Percentiles rank a stretch among this genome's conserved stretches.
Conservation (phyloP, 2,329 filamentous ascomycete species). For the Lachnellula willkommii region DNA sequence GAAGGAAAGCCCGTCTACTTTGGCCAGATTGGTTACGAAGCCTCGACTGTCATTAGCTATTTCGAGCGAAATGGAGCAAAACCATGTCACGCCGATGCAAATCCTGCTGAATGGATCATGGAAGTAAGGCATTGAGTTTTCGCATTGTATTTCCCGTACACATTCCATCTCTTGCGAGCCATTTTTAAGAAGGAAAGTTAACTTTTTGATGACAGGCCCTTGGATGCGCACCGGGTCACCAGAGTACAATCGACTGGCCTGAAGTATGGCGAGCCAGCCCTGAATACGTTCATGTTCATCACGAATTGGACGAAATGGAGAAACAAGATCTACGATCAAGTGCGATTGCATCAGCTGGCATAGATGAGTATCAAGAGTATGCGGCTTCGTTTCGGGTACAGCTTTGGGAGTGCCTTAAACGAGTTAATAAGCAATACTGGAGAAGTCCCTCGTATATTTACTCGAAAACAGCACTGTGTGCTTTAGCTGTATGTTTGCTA, state of each 20-base stretch:
- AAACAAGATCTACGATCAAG: slow-evolving; percentile 13
- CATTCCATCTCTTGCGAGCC: too few relatives aligned
- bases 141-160: too few relatives aligned
- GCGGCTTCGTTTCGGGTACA: slow-evolving; percentile 69
- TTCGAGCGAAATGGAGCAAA: slow-evolving; percentile 68
- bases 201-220: slow-evolving; percentile 30
- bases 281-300: slow-evolving; percentile 34
- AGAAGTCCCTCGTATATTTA: slow-evolving; percentile 71
- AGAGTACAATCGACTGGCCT: slow-evolving; percentile 56
- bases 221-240: slow-evolving; percentile 52
- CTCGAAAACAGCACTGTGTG: slow-evolving; percentile 57
- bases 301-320: slow-evolving; percentile 49
- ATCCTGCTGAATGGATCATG: slow-evolving; percentile 79
- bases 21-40: slow-evolving; percentile 61
- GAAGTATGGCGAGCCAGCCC: slow-evolving; percentile 52
- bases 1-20: slow-evolving; percentile 80
- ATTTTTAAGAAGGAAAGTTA: too few relatives aligned
- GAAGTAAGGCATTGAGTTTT: slow-evolving; percentile 32
- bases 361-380: background rate
- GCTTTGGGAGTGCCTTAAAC: slow-evolving; percentile 56
- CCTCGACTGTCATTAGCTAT: slow-evolving; percentile 45
- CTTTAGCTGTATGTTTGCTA: slow-evolving; percentile 16
- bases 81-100: slow-evolving; percentile 62
- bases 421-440: slow-evolving; percentile 76
- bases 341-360: background rate